Base-by-base conservation (phyloP, 257 asterid genomes). In the Petunia axillaris region DNA sequence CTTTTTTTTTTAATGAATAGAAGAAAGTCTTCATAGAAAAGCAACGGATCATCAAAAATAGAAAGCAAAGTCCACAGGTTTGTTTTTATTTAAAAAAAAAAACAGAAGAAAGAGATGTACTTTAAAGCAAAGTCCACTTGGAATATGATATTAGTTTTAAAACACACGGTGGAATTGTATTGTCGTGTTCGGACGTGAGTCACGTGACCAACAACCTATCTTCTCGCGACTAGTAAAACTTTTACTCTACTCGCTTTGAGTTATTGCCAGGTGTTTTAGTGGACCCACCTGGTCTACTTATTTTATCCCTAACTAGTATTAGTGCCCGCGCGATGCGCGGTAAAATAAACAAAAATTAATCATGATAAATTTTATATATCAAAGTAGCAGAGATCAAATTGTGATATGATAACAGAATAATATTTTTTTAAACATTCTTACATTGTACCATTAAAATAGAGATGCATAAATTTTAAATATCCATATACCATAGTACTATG, bases 11-110 rank as follows among this genome's bases (percentile, higher is more conserved):
- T 25, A 25, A 82, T 77, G 44, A 64, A 64, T 15, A 78, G 75
- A 64, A 77, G 25, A 25, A 25, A 15, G 83, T 57, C 68, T 38
- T 16, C 15, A 1, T 3, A 35, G 64, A 75, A 89, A 88, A 84
- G 92, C 81, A 89, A 89, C 11, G 90, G 85, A 88, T 85, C 83
- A 86, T 25, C 25, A 25, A 25, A 78, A 84, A 84, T 37, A 36
- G 58, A 73, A 71, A 36, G 60, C 44, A 83, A 82, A 82, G 84
- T 71, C 78, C 81, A 85, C 63, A 80, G 76, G 55, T 67, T 71
- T 40, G 71, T 75, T 15, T 62, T 80, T 70, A 25, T 52, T 54
- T 8, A 53, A 76, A 58, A 60, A n/a, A 76, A 55, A 64, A 55
- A 52, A 25, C 25, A 25, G 25, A 25, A 25, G 25, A 25, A 25